Evolutionary conservation across 768 basidiomycete species (phyloP).

Genomic region (Tulasnella sp.): DNA sequence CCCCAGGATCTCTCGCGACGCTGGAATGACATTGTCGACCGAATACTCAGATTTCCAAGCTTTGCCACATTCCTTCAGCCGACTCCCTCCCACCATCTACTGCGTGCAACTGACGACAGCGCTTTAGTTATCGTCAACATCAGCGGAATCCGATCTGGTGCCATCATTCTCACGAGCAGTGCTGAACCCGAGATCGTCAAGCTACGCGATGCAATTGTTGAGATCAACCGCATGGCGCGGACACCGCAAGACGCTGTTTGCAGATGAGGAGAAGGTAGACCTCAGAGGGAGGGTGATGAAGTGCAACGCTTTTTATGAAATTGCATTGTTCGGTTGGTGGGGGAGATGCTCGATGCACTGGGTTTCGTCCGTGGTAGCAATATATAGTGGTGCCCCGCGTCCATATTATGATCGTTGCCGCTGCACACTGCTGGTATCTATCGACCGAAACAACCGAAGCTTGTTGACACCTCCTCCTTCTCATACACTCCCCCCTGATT

Average conservation of each 20-base stretch:
- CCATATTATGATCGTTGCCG: slow-evolving; percentile 1
- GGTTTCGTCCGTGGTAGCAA: background rate
- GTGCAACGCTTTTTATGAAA: too few relatives aligned
- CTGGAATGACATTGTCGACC: background rate
- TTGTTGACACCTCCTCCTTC: slow-evolving; percentile 3
- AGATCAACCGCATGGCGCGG: background rate
- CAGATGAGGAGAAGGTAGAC: too few relatives aligned
- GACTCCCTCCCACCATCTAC: background rate
- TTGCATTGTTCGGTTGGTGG: slow-evolving; percentile 1
- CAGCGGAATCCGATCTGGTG: slow-evolving; percentile 10
- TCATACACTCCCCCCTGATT: slow-evolving; percentile 12
- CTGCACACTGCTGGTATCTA: slow-evolving; percentile 13
- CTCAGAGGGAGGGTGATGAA: too few relatives aligned
- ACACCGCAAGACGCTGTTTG: too few relatives aligned
- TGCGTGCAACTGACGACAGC: background rate
- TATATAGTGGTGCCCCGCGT: slow-evolving; percentile 14
- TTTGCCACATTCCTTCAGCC: slow-evolving; percentile 7
- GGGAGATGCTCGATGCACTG: background rate
- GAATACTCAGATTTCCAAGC: background rate
- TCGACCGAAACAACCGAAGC: background rate
- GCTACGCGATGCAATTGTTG: background rate
- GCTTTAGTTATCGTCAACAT: slow-evolving; percentile 14
- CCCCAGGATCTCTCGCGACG: too few relatives aligned
- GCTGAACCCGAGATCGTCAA: background rate
- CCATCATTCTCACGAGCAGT: background rate